Evolutionary conservation across 2,329 filamentous ascomycete species (phyloP).

Genomic region (Botryotinia globosa): DNA sequence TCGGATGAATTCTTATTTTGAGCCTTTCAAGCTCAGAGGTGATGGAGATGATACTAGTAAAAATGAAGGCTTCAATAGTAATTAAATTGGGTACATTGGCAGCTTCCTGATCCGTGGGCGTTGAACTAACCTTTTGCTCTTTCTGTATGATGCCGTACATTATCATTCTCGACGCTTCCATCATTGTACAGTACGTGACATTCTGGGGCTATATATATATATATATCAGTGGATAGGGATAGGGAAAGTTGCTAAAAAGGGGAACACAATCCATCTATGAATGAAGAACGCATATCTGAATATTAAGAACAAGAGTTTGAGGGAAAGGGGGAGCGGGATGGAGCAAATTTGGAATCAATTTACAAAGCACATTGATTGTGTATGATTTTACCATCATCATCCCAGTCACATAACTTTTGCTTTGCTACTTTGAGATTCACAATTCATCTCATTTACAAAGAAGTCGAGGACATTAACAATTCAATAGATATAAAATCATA

Average conservation of each 20-base stretch:
- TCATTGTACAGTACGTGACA: not conserved
- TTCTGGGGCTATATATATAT: no score
- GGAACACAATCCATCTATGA: not conserved
- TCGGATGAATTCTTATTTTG: not conserved
- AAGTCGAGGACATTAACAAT: not conserved
- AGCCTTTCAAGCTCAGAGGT: not conserved
- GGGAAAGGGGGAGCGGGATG: not conserved
- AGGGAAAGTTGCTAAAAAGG: no score
- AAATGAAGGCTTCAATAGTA: no score
- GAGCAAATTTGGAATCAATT: not conserved
- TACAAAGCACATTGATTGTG: not conserved
- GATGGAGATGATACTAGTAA: not conserved
- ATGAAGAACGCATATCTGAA: not conserved
- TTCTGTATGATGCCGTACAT: not conserved
- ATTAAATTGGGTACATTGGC: no score
- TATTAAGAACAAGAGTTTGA: not conserved
- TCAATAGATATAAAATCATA: not conserved
- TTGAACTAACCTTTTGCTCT: not conserved
- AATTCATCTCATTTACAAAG: not conserved
- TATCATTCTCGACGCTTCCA: no score
- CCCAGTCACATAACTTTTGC: not conserved
- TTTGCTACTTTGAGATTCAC: slow-evolving; percentile 3
- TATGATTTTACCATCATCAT: slow-evolving; percentile 9
- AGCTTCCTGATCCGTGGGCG: not conserved
- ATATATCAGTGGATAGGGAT: not conserved